These are phyloP conservation scores for Talaromyces pinophilus DNA, from an alignment of 2,329 filamentous ascomycete genomes.

Conservation along the genomic window DNA sequence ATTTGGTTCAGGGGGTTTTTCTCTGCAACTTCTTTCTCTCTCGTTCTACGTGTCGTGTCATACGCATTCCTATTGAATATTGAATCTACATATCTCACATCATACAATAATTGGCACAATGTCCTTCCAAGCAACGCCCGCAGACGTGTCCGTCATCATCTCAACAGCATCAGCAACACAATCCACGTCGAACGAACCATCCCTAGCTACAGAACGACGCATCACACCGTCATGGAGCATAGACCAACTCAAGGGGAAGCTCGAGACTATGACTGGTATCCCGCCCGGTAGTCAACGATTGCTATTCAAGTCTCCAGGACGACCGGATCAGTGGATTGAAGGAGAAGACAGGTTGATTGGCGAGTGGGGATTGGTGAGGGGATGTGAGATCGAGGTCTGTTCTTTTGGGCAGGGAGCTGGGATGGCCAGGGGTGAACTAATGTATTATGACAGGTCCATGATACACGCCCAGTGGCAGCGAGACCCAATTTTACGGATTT, in stretches of 20 bases:
- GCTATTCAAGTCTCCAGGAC: conserved; percentile 65
- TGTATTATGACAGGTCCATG: conserved; percentile 63
- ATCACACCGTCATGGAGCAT: conserved; percentile 92
- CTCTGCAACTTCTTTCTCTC: not conserved
- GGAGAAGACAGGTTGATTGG: conserved; percentile 72
- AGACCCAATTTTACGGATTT: conserved; percentile 80
- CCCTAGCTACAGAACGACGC: conserved; percentile 75
- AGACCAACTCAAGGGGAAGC: conserved; percentile 76
- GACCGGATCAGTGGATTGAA: conserved; percentile 61
- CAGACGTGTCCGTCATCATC: conserved; percentile 44
- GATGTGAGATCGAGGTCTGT: conserved; percentile 48
- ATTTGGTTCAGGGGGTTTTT: conserved; percentile 9
- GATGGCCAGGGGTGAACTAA: not conserved
- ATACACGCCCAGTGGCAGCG: conserved; percentile 73
- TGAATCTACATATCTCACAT: not conserved
- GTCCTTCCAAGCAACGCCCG: conserved; percentile 37
- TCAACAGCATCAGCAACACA: conserved; percentile 31
- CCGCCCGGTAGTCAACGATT: conserved; percentile 78
- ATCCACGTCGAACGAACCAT: conserved; percentile 30
- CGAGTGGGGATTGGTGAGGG: conserved; percentile 46
- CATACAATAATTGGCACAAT: conserved; percentile 1
- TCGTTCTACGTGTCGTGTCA: not conserved
- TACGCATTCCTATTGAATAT: no score
- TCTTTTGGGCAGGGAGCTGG: not conserved
- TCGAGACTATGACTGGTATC: conserved; percentile 91